Conservation (phyloP, 2,329 filamentous ascomycete species). For the Colletotrichum sp. region DNA sequence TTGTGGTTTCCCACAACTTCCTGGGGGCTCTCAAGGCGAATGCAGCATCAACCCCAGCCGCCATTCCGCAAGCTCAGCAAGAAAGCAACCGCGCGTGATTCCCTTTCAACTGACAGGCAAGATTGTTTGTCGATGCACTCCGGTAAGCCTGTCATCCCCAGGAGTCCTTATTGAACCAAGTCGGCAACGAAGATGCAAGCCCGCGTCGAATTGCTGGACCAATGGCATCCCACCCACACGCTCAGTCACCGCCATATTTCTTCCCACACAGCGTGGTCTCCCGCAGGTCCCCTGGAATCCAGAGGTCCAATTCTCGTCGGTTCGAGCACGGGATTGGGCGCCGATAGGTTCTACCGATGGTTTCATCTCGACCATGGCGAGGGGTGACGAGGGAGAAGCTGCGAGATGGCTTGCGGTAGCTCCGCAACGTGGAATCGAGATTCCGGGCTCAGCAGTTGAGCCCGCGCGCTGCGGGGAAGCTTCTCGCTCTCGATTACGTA, state of each 20-base stretch:
- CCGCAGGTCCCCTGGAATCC: not conserved
- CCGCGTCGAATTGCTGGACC: rapidly evolving
- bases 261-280: not conserved
- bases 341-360: rapidly evolving
- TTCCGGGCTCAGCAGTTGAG: not conserved
- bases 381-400: not conserved
- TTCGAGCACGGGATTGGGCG: not conserved
- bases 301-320: no score
- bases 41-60: no score
- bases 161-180: not conserved
- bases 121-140: not conserved
- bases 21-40: no score
- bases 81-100: no score
- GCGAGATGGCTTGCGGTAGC: not conserved
- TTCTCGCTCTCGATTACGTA: not conserved
- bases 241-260: not conserved
- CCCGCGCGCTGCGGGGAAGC: rapidly evolving
- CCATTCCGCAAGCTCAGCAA: no score
- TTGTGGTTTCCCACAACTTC: no score
- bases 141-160: rapidly evolving
- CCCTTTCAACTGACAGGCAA: not conserved
- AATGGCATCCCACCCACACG: rapidly evolving
- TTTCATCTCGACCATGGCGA: not conserved
- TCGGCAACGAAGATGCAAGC: not conserved
- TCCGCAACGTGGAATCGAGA: not conserved